Conservation (phyloP, 1,139 yeast species). For the Citeromyces hawaiiensis region DNA sequence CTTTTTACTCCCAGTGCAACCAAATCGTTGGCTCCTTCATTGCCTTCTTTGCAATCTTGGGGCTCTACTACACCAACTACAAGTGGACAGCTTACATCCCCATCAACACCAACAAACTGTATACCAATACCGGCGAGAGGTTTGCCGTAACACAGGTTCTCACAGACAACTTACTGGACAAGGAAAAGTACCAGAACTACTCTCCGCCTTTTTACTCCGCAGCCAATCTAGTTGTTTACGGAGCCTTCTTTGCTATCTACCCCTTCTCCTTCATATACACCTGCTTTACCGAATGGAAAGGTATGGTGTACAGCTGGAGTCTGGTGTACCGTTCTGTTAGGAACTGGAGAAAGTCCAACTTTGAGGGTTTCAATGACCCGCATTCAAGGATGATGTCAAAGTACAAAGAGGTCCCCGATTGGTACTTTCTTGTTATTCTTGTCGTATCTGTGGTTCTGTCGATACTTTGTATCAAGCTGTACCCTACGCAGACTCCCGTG, state of each 20-base stretch:
- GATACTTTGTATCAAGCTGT: constrained; percentile 28
- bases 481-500: constrained; percentile 37
- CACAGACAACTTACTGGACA: constrained; percentile 24
- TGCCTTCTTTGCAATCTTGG: constrained; percentile 29
- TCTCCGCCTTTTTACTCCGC: constrained; percentile 54
- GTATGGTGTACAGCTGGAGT: constrained; percentile 30
- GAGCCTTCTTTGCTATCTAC: constrained; percentile 50
- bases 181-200: constrained; percentile 30
- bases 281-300: constrained; percentile 12
- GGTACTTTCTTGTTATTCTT: constrained; percentile 47
- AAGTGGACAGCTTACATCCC: constrained; percentile 39
- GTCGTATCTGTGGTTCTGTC: constrained; percentile 33
- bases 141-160: constrained; percentile 34
- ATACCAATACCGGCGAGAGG: constrained; percentile 26
- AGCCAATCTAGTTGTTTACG: constrained; percentile 49
- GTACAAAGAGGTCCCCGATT: constrained; percentile 50
- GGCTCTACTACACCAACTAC: constrained; percentile 34
- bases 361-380: constrained; percentile 29
- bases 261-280: constrained; percentile 46
- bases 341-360: not conserved
- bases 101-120: constrained; percentile 25
- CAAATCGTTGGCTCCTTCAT: constrained; percentile 11
- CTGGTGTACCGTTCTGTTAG: constrained; percentile 20
- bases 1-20: not conserved
- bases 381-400: constrained; percentile 48